Evolutionary conservation across 2,329 filamentous ascomycete genomes (phyloP).

Genomic region (Thermothelomyces thermophilus): DNA sequence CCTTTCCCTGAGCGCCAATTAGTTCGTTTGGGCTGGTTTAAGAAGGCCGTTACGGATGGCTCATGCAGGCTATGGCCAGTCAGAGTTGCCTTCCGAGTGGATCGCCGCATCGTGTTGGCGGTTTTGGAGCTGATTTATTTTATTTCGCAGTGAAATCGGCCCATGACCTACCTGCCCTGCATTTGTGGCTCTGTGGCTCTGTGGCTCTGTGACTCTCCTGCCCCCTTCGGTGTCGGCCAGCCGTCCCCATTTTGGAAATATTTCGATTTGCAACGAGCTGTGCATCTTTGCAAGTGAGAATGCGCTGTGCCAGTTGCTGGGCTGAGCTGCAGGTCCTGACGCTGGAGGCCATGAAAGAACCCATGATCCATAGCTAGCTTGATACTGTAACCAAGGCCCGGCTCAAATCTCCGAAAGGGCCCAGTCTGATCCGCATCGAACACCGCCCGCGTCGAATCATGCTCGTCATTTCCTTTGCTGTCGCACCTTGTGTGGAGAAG

Average conservation of each 20-base stretch:
- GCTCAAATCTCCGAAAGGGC: slow-evolving; percentile 18
- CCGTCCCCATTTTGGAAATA: background rate
- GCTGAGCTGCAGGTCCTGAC: background rate
- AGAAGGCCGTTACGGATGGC: too few relatives aligned
- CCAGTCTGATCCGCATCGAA: slow-evolving; percentile 4
- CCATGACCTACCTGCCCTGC: background rate
- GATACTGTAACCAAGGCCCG: too few relatives aligned
- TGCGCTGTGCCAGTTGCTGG: background rate
- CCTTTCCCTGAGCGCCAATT: too few relatives aligned
- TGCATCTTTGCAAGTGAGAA: background rate
- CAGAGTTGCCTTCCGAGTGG: too few relatives aligned
- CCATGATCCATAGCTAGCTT: background rate
- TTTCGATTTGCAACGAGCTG: background rate
- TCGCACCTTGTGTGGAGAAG: slow-evolving; percentile 6
- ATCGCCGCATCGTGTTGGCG: too few relatives aligned
- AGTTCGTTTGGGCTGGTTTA: too few relatives aligned
- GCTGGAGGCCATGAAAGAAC: background rate
- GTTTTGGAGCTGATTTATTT: too few relatives aligned
- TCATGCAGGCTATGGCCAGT: too few relatives aligned
- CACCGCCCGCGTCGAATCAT: slow-evolving; percentile 4
- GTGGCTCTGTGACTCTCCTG: background rate
- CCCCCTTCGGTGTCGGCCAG: background rate
- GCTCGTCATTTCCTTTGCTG: background rate
- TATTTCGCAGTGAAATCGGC: too few relatives aligned
- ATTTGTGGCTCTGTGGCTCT: background rate